phyloP scores from a whole-genome alignment of 108 stramenopile genomes.

The Cyclotella kingstonii region DNA sequence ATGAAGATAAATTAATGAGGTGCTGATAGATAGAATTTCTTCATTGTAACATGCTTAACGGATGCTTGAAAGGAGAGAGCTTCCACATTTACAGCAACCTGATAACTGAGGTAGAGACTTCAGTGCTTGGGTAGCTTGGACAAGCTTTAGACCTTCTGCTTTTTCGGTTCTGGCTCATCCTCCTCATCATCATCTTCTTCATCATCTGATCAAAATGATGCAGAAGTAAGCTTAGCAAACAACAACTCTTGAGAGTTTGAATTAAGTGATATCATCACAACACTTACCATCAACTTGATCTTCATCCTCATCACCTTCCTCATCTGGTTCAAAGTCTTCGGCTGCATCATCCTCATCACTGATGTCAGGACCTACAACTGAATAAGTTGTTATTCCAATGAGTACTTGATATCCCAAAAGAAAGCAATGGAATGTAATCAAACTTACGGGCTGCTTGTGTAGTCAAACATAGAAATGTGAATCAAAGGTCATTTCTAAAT shows the following conservation, averaged over 20 bases:
- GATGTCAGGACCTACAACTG: slow-evolving; percentile 23
- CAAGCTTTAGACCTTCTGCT: slow-evolving; percentile 15
- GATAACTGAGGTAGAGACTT: background rate
- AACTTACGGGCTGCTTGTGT: slow-evolving; percentile 4
- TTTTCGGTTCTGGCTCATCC: slow-evolving; percentile 9
- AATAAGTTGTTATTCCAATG: background rate
- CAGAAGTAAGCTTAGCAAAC: background rate
- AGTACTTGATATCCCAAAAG: background rate
- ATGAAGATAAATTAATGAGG: background rate
- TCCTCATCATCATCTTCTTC: background rate
- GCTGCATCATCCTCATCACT: slow-evolving; percentile 19
- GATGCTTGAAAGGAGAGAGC: background rate
- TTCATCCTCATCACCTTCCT: slow-evolving; percentile 6
- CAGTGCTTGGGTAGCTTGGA: background rate
- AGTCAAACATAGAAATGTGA: background rate
- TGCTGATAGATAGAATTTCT: background rate
- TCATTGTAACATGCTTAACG: background rate
- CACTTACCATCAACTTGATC: slow-evolving; percentile 11
- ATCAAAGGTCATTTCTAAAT: too few relatives aligned
- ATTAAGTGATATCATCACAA: background rate
- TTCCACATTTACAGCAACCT: slow-evolving; percentile 6
- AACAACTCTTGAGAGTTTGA: background rate
- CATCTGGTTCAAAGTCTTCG: slow-evolving; percentile 16
- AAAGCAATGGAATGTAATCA: background rate
- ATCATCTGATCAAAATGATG: too few relatives aligned